A percentile compares a stretch with the other conserved stretches of the same genome.
Conservation (phyloP, 352 stramenopile genomes). For the Globisporangium ultimum region DNA sequence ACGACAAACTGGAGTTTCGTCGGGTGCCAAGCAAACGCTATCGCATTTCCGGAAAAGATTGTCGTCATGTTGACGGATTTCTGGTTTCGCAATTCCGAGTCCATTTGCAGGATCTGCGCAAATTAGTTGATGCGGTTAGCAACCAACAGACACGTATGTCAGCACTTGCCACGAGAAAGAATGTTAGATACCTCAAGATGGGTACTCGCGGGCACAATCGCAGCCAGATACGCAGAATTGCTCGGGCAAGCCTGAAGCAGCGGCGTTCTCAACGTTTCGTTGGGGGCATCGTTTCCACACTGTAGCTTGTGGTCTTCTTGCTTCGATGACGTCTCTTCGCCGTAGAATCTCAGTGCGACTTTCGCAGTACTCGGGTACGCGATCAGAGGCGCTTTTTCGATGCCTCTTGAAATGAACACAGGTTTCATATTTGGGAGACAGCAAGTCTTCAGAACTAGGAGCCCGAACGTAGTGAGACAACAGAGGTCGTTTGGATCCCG, state of each 20-base stretch:
- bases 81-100: constrained; percentile 60
- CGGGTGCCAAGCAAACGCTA: constrained; percentile 64
- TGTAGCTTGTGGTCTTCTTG: constrained; percentile 60
- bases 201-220: constrained; percentile 36
- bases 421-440: constrained; percentile 31
- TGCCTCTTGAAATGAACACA: constrained; percentile 33
- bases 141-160: no score
- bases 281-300: constrained; percentile 31
- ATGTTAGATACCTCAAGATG: constrained; percentile 47
- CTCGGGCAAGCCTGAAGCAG: constrained; percentile 33
- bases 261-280: constrained; percentile 35
- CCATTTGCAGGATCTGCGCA: constrained; percentile 57
- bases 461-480: constrained; percentile 52
- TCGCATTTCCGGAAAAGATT: constrained; percentile 56
- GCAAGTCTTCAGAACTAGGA: constrained; percentile 38
- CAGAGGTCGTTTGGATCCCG: constrained; percentile 37
- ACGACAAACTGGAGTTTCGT: constrained; percentile 41
- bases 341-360: constrained; percentile 40
- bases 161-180: no score
- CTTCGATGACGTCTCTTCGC: constrained; percentile 48
- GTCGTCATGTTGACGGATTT: constrained; percentile 59
- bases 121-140: no score
- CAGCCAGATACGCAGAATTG: constrained; percentile 35
- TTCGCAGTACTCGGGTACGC: constrained; percentile 35
- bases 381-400: constrained; percentile 41